Base-by-base conservation (phyloP, 441 rosid species). In the Erysimum cheiri region DNA sequence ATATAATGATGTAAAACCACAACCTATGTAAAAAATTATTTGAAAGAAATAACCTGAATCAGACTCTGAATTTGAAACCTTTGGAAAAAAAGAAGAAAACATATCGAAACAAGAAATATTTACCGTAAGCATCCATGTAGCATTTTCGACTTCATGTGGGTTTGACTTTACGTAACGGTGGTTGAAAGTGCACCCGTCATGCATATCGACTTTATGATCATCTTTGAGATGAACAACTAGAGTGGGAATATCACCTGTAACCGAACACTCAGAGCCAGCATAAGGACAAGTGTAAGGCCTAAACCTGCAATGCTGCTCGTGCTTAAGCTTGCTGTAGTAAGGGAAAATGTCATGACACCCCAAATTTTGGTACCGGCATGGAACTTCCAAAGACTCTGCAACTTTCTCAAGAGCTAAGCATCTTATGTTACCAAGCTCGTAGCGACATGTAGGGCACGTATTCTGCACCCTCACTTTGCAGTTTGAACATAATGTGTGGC, bases 111-210 rank as follows among this genome's bases (percentile, higher is more conserved):
- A 39, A 29, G n/a, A 49, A 57, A 40, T 0, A 6, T 1, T 85
- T 83, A 92, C 97, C 46, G 98, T 93, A 64, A 90, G 80, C 97
- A 87, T 93, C 98, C 98, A 90, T 32, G 96, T 93, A 44, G 96
- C 96, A 62, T 92, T 90, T 72, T 90, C 96, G 37, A 90, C 90
- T 75, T 88, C 98, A 33, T 81, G 88, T 28, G 98, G 92, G 77
- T 87, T 85, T 50, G 96, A 80, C 54, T 92, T 90, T 7, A 90
- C 97, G 66, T 93, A 90, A 70, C 93, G 82, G 78, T 93, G 93
- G 77, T 88, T 93, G 81, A 90, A 93, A 56, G 89, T 86, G 67
- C 92, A 85, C 0, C 97, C 95, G 11, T 90, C 86, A 60, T 90
- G 97, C 98, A 88, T 85, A 75, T 92, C 97, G 19, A 92, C 98